Percentiles rank a stretch among this genome's conserved stretches.
Evolutionary conservation across 768 basidiomycete species (phyloP).

Genomic region (Clitopilus hobsonii): DNA sequence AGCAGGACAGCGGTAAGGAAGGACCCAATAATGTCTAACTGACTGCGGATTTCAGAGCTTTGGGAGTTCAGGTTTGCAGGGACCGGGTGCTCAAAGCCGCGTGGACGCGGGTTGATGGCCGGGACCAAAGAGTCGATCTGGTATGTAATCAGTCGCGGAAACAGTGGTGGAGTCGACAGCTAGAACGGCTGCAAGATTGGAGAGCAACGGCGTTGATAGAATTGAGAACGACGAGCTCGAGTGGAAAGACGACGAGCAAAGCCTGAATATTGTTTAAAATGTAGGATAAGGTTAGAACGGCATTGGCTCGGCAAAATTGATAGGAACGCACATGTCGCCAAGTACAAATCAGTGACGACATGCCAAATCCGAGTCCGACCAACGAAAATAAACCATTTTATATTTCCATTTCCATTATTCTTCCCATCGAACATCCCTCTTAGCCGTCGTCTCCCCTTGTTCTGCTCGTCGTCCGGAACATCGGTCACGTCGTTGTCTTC

Average conservation of each 20-base stretch:
- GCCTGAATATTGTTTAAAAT: neutral
- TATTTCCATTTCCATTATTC: neutral
- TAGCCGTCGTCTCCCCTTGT: neutral
- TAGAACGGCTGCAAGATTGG: too few species aligned
- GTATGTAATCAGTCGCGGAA: neutral
- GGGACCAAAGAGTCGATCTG: neutral
- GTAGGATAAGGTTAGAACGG: neutral
- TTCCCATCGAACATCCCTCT: neutral
- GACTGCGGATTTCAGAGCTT: too few species aligned
- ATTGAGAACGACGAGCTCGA: too few species aligned
- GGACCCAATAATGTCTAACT: too few species aligned
- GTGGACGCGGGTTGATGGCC: neutral
- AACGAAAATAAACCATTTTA: neutral
- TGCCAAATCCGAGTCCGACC: neutral
- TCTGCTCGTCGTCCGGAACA: neutral
- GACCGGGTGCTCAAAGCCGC: neutral
- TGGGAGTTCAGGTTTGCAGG: too few species aligned
- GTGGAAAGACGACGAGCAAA: neutral
- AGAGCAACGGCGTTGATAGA: too few species aligned
- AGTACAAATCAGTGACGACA: neutral
- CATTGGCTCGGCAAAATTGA: neutral
- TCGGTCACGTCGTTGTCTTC: neutral
- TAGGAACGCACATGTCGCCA: neutral
- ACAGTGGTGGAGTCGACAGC: neutral
- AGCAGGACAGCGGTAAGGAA: too few species aligned